Percentiles rank a stretch among this genome's conserved stretches.
phyloP scores from a whole-genome alignment of 2,329 filamentous ascomycete species.

The Aspergillus pseudoviridinutans region DNA sequence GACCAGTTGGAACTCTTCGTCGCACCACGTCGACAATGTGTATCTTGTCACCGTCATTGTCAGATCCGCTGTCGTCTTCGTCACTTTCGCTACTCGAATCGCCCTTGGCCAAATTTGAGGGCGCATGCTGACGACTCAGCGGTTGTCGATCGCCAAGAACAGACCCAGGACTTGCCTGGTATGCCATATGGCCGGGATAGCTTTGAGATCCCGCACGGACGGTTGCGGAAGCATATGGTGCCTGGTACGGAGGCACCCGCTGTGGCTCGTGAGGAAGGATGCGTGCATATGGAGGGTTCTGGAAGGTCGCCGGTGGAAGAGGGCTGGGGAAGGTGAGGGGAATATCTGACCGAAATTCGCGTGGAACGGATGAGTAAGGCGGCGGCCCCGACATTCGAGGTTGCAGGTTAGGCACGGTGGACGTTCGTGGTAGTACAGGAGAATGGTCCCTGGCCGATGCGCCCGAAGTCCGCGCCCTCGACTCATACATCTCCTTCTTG shows the following conservation, averaged over 20 bases:
- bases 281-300: constrained; percentile 30
- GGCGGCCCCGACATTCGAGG: constrained; percentile 32
- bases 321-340: constrained; percentile 34
- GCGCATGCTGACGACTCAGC: constrained; percentile 13
- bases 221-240: constrained; percentile 31
- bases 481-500: constrained; percentile 41
- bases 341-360: constrained; percentile 27
- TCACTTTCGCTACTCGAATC: constrained; percentile 14
- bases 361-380: constrained; percentile 33
- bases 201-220: constrained; percentile 25
- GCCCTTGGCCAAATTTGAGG: constrained; percentile 15
- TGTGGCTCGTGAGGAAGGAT: constrained; percentile 49
- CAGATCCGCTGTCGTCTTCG: constrained; percentile 16
- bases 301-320: constrained; percentile 34
- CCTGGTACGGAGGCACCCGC: constrained; percentile 39
- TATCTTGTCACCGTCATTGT: constrained; percentile 29
- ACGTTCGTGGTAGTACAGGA: constrained; percentile 42
- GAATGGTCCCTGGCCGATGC: constrained; percentile 32
- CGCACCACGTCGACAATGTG: constrained; percentile 29
- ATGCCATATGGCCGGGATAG: constrained; percentile 17
- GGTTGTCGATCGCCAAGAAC: constrained; percentile 15
- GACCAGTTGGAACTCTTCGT: constrained; percentile 20
- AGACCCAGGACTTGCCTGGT: constrained; percentile 21
- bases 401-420: constrained; percentile 37
- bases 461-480: constrained; percentile 47